Evolutionary conservation across 2,329 filamentous ascomycete species (phyloP).

Genomic region (Neobulgaria alba): DNA sequence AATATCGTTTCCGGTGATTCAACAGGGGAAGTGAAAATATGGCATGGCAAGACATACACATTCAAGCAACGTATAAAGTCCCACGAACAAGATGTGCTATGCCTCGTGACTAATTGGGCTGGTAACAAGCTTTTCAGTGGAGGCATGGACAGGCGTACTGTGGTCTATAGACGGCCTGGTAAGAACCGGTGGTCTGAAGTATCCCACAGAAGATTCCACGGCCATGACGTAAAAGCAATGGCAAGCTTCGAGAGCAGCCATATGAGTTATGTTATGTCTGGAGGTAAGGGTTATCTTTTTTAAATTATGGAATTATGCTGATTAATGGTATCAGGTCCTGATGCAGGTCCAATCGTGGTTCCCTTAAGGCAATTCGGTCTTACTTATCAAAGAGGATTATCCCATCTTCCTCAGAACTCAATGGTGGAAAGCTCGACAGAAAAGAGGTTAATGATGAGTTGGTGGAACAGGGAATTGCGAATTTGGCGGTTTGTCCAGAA

Average conservation of each 20-base stretch:
- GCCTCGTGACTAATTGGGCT: conserved; percentile 73
- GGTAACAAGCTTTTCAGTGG: conserved; percentile 79
- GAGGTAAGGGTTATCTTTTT: conserved; percentile 50
- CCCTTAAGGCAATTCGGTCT: conserved; percentile 69
- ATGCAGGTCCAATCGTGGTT: conserved; percentile 73
- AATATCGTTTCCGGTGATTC: conserved; percentile 94
- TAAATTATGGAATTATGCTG: conserved; percentile 7
- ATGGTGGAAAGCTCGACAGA: conserved; percentile 64
- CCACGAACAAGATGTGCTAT: conserved; percentile 84
- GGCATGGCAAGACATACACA: conserved; percentile 88
- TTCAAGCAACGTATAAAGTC: conserved; percentile 77
- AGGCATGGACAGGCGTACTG: conserved; percentile 83
- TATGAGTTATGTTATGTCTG: conserved; percentile 82
- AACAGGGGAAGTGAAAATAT: conserved; percentile 85
- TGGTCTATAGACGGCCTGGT: conserved; percentile 64
- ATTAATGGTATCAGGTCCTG: conserved; percentile 55
- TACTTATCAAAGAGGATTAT: conserved; percentile 73
- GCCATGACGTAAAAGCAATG: conserved; percentile 92
- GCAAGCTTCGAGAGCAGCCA: conserved; percentile 77
- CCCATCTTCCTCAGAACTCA: conserved; percentile 73
- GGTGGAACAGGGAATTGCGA: conserved; percentile 84
- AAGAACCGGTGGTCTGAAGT: conserved; percentile 72
- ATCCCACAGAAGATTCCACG: conserved; percentile 79
- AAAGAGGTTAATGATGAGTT: conserved; percentile 72
- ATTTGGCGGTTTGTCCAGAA: conserved; percentile 58